A percentile compares a stretch with the other conserved stretches of the same genome.
Evolutionary conservation across 139 green algal species (phyloP).

Genomic region (Zygnema cylindricum): DNA sequence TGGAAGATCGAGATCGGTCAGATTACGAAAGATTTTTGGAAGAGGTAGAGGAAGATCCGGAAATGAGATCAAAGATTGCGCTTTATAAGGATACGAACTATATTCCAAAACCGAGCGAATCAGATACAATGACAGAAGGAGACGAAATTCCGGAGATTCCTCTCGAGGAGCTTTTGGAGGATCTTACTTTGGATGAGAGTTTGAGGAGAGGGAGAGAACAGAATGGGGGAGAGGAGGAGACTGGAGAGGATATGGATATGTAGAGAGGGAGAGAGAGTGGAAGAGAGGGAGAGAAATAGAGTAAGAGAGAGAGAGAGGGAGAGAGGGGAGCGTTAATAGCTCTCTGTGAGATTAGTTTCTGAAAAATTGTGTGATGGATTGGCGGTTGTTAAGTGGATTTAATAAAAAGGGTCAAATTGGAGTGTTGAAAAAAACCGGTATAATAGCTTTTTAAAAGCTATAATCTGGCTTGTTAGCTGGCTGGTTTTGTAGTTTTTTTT

Average conservation of each 20-base stretch:
- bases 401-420: constrained; percentile 53
- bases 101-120: constrained; percentile 3
- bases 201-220: constrained; percentile 33
- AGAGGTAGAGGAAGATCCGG: constrained; percentile 84
- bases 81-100: constrained; percentile 60
- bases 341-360: background rate
- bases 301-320: background rate
- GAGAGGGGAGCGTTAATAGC: background rate
- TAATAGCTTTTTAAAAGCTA: too few species aligned
- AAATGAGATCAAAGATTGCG: constrained; percentile 71
- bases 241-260: constrained; percentile 43
- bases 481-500: background rate
- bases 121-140: constrained; percentile 56
- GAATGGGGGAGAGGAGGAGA: constrained; percentile 49
- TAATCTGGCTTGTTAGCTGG: too few species aligned
- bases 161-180: constrained; percentile 93
- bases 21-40: constrained; percentile 88
- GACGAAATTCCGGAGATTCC: constrained; percentile 74
- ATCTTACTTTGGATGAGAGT: constrained; percentile 66
- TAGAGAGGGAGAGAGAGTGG: background rate
- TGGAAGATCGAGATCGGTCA: constrained; percentile 61
- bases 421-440: constrained; percentile 52
- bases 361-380: constrained; percentile 38
- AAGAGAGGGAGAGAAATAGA: background rate
- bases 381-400: too few species aligned